phyloP scores from a whole-genome alignment of 768 basidiomycete genomes.

The Trichaptum fuscoviolaceum region DNA sequence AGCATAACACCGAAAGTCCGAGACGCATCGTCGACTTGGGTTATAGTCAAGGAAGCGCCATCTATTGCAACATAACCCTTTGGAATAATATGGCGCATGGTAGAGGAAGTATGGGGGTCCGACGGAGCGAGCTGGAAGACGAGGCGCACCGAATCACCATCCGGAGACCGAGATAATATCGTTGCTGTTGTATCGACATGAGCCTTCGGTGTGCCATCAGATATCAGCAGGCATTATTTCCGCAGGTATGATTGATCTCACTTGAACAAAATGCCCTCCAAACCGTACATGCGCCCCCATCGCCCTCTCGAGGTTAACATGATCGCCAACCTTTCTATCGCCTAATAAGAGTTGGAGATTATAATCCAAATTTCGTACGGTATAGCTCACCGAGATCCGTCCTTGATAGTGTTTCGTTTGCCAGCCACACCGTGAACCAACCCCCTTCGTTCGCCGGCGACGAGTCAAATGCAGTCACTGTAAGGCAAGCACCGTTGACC shows the following conservation, averaged over 20 bases:
- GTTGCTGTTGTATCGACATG: slow-evolving; percentile 91
- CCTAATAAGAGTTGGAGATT: slow-evolving; percentile 45
- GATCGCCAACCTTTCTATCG: slow-evolving; percentile 68
- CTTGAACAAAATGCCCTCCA: slow-evolving; percentile 98
- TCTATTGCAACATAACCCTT: slow-evolving; percentile 96
- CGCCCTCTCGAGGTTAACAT: slow-evolving; percentile 90
- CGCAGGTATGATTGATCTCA: slow-evolving; percentile 27
- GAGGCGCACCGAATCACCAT: slow-evolving; percentile 87
- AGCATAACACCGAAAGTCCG: slow-evolving; percentile 87
- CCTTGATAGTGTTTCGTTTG: slow-evolving; percentile 88
- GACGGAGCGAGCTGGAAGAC: slow-evolving; percentile 70
- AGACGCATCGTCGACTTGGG: slow-evolving; percentile 58
- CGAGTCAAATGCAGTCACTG: slow-evolving; percentile 77
- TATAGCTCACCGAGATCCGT: slow-evolving; percentile 76
- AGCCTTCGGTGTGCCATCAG: slow-evolving; percentile 46
- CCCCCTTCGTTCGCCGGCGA: slow-evolving; percentile 48
- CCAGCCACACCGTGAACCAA: slow-evolving; percentile 91
- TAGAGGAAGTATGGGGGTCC: slow-evolving; percentile 51
- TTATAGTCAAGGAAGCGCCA: slow-evolving; percentile 90
- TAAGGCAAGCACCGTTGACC: slow-evolving; percentile 84
- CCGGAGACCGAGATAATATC: slow-evolving; percentile 55
- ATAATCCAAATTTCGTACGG: not conserved
- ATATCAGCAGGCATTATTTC: not conserved
- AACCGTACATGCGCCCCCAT: slow-evolving; percentile 90
- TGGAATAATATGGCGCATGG: slow-evolving; percentile 79